These are phyloP conservation scores for Geotrichum restrictum DNA, from an alignment of 1,139 yeast genomes.

Conservation along the genomic window DNA sequence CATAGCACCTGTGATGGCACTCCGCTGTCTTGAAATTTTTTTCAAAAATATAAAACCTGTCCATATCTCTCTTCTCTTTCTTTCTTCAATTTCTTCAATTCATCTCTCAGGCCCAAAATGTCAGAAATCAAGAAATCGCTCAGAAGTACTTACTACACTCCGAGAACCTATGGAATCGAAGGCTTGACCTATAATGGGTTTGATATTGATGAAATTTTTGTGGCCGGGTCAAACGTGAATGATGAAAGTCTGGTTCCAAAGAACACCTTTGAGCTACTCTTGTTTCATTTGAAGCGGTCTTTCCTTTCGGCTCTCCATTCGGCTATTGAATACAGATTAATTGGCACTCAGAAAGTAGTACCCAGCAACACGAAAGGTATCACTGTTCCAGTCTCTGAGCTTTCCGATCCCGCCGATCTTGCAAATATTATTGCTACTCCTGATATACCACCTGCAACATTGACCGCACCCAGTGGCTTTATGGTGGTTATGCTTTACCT, in stretches of 20 bases:
- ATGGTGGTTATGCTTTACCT: background rate
- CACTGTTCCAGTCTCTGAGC: background rate
- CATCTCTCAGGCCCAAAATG: no score
- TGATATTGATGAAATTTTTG: constrained; percentile 28
- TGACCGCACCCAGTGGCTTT: background rate
- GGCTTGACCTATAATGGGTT: constrained; percentile 29
- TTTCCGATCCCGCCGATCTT: background rate
- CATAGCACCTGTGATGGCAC: background rate
- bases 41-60: background rate
- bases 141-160: constrained; percentile 23
- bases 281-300: constrained; percentile 28
- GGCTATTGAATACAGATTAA: constrained; percentile 6
- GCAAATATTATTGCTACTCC: background rate
- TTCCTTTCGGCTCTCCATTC: constrained; percentile 16
- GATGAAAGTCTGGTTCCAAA: constrained; percentile 21
- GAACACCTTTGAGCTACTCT: constrained; percentile 27
- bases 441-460: background rate
- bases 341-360: constrained; percentile 1
- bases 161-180: constrained; percentile 30
- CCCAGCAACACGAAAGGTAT: background rate
- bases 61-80: background rate
- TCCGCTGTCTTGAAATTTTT: background rate
- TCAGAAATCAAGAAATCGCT: no score
- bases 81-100: no score
- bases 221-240: constrained; percentile 31